phyloP scores from a whole-genome alignment of 306 rosid genomes.

The Notholithocarpus densiflorus region DNA sequence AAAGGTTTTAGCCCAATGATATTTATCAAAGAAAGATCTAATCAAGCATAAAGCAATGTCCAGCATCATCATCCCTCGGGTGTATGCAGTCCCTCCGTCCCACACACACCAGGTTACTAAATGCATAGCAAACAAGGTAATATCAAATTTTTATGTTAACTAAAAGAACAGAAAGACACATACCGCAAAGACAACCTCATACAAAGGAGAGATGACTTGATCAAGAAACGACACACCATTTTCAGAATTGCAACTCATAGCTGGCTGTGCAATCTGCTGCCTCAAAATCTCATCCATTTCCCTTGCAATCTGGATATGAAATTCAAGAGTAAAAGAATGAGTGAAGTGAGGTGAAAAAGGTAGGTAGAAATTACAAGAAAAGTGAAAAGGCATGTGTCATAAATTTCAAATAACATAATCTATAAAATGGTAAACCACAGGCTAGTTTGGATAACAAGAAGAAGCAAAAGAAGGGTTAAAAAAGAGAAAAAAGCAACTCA shows the following conservation, averaged over 20 bases:
- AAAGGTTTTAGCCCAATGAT: background rate
- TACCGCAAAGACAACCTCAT: constrained; percentile 78
- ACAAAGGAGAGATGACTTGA: constrained; percentile 70
- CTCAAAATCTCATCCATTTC: constrained; percentile 87
- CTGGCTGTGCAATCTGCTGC: constrained; percentile 71
- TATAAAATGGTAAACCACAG: background rate
- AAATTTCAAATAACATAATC: background rate
- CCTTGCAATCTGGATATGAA: constrained; percentile 71
- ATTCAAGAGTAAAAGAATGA: constrained; percentile 13
- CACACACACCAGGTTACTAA: too few relatives aligned
- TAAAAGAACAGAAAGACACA: constrained; percentile 23
- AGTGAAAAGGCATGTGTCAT: background rate
- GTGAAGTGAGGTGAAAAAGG: background rate
- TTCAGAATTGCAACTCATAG: constrained; percentile 68
- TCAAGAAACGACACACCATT: constrained; percentile 81
- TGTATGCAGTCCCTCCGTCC: too few relatives aligned
- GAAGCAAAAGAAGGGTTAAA: background rate
- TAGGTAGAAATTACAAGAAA: background rate
- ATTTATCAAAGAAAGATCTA: too few relatives aligned
- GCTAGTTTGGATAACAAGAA: background rate
- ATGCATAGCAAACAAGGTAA: too few relatives aligned
- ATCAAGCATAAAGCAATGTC: too few relatives aligned
- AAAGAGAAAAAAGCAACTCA: background rate
- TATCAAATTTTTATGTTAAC: background rate
- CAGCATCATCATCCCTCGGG: too few relatives aligned